Percentiles rank a stretch among this genome's conserved stretches.
Evolutionary conservation across 2,329 filamentous ascomycete species (phyloP).

Genomic region (Pyrenophora tritici-repentis): DNA sequence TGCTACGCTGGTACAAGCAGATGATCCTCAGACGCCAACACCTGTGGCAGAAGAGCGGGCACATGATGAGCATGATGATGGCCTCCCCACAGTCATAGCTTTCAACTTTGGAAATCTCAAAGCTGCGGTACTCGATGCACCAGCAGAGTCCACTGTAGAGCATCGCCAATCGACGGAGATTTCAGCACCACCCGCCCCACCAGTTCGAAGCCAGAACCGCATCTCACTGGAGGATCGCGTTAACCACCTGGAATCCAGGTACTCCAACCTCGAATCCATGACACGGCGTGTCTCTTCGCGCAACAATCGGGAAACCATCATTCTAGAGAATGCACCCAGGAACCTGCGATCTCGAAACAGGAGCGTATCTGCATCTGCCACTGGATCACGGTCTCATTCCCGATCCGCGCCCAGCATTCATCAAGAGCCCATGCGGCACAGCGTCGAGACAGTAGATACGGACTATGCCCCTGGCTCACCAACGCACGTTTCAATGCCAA

Average conservation of each 20-base stretch:
- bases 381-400: constrained; percentile 15
- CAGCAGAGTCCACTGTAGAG: constrained; percentile 21
- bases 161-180: constrained; percentile 15
- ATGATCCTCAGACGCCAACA: constrained; percentile 21
- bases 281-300: constrained; percentile 41
- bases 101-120: constrained; percentile 47
- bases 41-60: constrained; percentile 7
- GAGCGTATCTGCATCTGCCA: constrained; percentile 34
- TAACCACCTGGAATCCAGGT: constrained; percentile 36
- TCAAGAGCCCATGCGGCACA: constrained; percentile 21
- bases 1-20: constrained; percentile 28
- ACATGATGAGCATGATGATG: constrained; percentile 3
- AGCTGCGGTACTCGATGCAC: constrained; percentile 24
- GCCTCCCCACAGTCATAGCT: constrained; percentile 32
- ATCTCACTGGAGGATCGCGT: constrained; percentile 44
- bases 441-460: constrained; percentile 16
- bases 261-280: constrained; percentile 38
- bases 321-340: constrained; percentile 45
- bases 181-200: constrained; percentile 11
- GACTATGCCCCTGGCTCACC: constrained; percentile 18
- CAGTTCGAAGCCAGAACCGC: constrained; percentile 22
- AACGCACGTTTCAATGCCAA: constrained; percentile 4
- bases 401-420: constrained; percentile 24
- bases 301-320: constrained; percentile 46
- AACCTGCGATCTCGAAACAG: constrained; percentile 39